A percentile compares a stretch with the other conserved stretches of the same genome.
Conservation (phyloP, 2,329 filamentous ascomycete genomes). For the Grosmannia serpens region DNA sequence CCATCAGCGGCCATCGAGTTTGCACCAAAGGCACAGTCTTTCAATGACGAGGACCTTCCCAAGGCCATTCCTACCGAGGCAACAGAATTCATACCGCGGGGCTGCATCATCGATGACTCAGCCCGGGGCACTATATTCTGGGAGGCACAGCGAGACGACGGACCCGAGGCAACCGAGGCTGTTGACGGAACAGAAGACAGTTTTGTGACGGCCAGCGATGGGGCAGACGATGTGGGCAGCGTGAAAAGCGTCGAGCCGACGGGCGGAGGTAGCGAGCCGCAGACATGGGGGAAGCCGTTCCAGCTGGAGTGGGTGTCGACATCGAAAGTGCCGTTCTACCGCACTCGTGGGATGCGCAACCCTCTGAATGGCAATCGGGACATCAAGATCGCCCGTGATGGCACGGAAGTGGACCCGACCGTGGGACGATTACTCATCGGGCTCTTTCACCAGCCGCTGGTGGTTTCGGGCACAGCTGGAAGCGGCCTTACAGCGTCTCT, state of each 20-base stretch:
- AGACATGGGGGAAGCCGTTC: slow-evolving; percentile 86
- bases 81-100: slow-evolving; percentile 66
- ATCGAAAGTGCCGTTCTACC: slow-evolving; percentile 73
- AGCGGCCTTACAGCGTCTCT: neutral
- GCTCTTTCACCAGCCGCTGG: slow-evolving; percentile 51
- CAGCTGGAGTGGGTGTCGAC: slow-evolving; percentile 84
- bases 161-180: slow-evolving; percentile 17
- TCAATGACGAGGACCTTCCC: slow-evolving; percentile 54
- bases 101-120: slow-evolving; percentile 84
- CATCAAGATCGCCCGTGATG: slow-evolving; percentile 90
- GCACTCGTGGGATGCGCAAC: slow-evolving; percentile 76
- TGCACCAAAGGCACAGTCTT: slow-evolving; percentile 49
- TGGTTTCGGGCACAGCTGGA: neutral
- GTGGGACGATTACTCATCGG: slow-evolving; percentile 67
- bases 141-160: slow-evolving; percentile 55
- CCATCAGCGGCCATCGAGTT: slow-evolving; percentile 58
- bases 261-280: slow-evolving; percentile 31
- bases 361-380: slow-evolving; percentile 93
- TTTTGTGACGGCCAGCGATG: neutral
- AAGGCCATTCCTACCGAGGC: slow-evolving; percentile 71
- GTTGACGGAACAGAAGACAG: neutral
- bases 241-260: slow-evolving; percentile 25
- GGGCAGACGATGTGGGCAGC: slow-evolving; percentile 20
- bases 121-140: slow-evolving; percentile 94
- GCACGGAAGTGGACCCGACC: slow-evolving; percentile 79